Evolutionary conservation across 176 grass and related monocot species (phyloP), one percentile per base, ranked within the genome.

Genomic region (Canna indica): DNA sequence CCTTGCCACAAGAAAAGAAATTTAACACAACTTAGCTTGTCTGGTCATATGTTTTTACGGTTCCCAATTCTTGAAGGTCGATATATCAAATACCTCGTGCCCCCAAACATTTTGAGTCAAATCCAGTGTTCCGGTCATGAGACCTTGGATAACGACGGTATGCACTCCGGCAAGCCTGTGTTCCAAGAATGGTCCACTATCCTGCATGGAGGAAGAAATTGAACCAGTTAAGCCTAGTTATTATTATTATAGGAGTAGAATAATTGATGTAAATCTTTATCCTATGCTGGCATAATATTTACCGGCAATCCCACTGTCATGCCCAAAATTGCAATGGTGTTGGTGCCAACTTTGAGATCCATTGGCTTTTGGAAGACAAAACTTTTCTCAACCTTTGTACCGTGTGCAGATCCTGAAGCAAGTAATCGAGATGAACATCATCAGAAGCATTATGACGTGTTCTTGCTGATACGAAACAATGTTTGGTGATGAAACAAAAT

Each of bases 81-180:
- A n/a, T n/a, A n/a, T n/a, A n/a, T n/a, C n/a, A n/a, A n/a, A n/a
- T 84, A 96, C 93, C 83, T 87, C 69, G 80, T 96, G 88, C 60
- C 83, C 86, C 93, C 93, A 96, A 1, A 82, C 76, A 44, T 83
- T 96, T 15, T 25, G 47, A 36, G 81, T 78, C 54, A 96, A 79
- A 73, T 96, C 93, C 73, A 96, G 75, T 12, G 93, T 96, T 27
- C 93, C 93, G 26, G 88, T 88, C 47, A 89, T 96, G 63, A 96
- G 93, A 77, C 93, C 93, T 80, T 87, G 88, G 66, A 96, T 75
- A 46, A 27, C 33, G 31, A 74, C 82, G 2, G 76, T 76, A 58
- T 84, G 75, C 11, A 95, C 61, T 12, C 90, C 86, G 3, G 81
- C 64, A 72, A 82, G 74, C 50, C 77, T 35, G 28, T 79, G 71